Evolutionary conservation across 1,284 basidiomycete genomes (phyloP).

Genomic region (Sutorius eximius): DNA sequence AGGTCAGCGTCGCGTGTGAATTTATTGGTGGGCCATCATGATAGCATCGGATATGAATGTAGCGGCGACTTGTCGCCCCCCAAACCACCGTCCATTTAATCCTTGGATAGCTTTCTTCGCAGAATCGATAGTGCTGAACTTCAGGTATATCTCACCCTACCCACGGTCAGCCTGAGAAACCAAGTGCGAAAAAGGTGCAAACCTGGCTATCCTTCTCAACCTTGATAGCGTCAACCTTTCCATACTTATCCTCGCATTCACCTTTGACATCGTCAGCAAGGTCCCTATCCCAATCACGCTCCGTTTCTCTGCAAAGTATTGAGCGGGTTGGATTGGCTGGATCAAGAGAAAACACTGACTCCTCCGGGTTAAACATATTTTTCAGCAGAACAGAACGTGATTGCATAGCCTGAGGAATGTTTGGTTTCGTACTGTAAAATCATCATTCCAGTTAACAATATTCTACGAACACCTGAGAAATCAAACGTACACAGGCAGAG

Average conservation of each 20-base stretch:
- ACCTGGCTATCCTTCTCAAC: slow-evolving; percentile 94
- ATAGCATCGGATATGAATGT: slow-evolving; percentile 88
- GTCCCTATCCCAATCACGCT: slow-evolving; percentile 94
- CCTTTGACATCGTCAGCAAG: slow-evolving; percentile 94
- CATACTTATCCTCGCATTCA: slow-evolving; percentile 93
- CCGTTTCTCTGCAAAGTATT: slow-evolving; percentile 73
- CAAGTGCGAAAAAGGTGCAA: slow-evolving; percentile 21
- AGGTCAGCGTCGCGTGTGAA: slow-evolving; percentile 22
- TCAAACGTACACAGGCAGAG: slow-evolving; percentile 58
- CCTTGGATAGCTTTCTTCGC: slow-evolving; percentile 86
- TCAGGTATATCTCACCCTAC: slow-evolving; percentile 98
- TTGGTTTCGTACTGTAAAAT: slow-evolving; percentile 55
- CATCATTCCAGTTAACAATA: slow-evolving; percentile 13
- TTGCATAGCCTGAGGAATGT: slow-evolving; percentile 76
- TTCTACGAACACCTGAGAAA: not conserved
- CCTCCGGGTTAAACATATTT: slow-evolving; percentile 97
- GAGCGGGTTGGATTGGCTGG: slow-evolving; percentile 8
- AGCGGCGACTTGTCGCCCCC: slow-evolving; percentile 84
- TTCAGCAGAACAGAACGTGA: slow-evolving; percentile 84
- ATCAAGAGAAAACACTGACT: slow-evolving; percentile 51
- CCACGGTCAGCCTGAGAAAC: not conserved
- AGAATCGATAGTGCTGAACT: slow-evolving; percentile 78
- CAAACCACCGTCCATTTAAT: slow-evolving; percentile 95
- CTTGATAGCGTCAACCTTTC: slow-evolving; percentile 83
- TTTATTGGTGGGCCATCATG: slow-evolving; percentile 86